A percentile compares a stretch with the other conserved stretches of the same genome.
These are phyloP conservation scores for Hortaea sp. DNA, from an alignment of 2,329 filamentous ascomycete species.

Conservation along the genomic window DNA sequence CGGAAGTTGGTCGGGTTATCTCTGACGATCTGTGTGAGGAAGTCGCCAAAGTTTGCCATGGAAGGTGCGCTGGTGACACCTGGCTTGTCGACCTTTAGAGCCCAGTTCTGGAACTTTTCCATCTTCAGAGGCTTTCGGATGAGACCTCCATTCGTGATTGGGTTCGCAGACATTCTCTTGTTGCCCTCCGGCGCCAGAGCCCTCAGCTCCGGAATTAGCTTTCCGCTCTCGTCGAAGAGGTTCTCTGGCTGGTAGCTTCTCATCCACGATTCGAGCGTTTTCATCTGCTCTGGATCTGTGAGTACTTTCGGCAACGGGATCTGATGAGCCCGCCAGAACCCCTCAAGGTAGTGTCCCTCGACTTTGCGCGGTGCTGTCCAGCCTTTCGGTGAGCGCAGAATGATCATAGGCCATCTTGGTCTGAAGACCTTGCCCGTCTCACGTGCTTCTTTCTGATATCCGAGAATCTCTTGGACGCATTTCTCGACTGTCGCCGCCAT, in stretches of 20 bases:
- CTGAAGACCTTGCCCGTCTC: conserved; percentile 59
- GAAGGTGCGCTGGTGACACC: conserved; percentile 43
- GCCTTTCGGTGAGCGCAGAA: conserved; percentile 68
- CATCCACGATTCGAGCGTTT: conserved; percentile 67
- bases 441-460: conserved; percentile 61
- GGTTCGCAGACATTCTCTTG: conserved; percentile 67
- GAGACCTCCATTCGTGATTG: conserved; percentile 61
- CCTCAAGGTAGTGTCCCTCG: conserved; percentile 59
- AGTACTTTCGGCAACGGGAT: conserved; percentile 63
- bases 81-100: conserved; percentile 50
- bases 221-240: conserved; percentile 56
- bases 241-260: conserved; percentile 63
- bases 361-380: conserved; percentile 68
- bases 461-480: conserved; percentile 58
- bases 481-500: conserved; percentile 69
- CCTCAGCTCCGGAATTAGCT: conserved; percentile 51
- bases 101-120: conserved; percentile 61
- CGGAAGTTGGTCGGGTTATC: conserved; percentile 60
- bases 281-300: conserved; percentile 53
- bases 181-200: conserved; percentile 55
- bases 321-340: conserved; percentile 73
- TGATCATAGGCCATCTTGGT: conserved; percentile 68
- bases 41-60: conserved; percentile 60
- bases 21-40: conserved; percentile 57
- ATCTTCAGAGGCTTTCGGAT: conserved; percentile 58